phyloP scores from a whole-genome alignment of 148 eudicot genomes.

The Polygonum aviculare region DNA sequence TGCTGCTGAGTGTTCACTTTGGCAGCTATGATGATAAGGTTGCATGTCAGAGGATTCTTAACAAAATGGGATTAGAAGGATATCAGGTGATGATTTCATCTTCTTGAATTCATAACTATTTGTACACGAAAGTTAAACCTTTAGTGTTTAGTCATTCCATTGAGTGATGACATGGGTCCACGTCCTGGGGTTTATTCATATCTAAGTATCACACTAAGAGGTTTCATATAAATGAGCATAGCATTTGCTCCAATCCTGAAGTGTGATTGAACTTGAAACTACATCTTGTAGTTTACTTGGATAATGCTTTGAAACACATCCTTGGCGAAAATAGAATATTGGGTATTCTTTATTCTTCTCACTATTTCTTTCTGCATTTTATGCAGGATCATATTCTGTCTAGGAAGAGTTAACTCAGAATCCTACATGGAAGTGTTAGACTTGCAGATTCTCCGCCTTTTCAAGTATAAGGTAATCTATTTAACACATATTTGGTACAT shows the following conservation, averaged over 20 bases:
- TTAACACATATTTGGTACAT: no score
- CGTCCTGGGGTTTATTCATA: no score
- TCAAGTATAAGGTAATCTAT: no score
- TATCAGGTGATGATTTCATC: conserved; percentile 50
- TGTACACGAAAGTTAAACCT: not conserved
- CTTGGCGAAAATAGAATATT: not conserved
- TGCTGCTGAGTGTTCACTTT: conserved; percentile 8
- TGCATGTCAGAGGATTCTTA: conserved; percentile 82
- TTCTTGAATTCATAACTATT: no score
- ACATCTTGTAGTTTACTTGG: not conserved
- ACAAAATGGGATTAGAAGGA: conserved; percentile 84
- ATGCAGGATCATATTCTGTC: not conserved
- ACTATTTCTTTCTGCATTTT: not conserved
- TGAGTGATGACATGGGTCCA: no score
- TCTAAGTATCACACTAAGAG: no score
- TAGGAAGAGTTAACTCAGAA: no score
- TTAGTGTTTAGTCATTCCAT: not conserved
- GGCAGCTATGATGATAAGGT: conserved; percentile 85
- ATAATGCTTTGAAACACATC: not conserved
- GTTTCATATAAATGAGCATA: no score
- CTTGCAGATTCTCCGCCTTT: no score
- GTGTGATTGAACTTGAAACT: not conserved
- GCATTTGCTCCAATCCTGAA: not conserved
- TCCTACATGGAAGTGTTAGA: no score
- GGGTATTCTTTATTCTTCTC: not conserved